phyloP scores from a whole-genome alignment of 2,329 filamentous ascomycete genomes.

The Xylaria sp. region DNA sequence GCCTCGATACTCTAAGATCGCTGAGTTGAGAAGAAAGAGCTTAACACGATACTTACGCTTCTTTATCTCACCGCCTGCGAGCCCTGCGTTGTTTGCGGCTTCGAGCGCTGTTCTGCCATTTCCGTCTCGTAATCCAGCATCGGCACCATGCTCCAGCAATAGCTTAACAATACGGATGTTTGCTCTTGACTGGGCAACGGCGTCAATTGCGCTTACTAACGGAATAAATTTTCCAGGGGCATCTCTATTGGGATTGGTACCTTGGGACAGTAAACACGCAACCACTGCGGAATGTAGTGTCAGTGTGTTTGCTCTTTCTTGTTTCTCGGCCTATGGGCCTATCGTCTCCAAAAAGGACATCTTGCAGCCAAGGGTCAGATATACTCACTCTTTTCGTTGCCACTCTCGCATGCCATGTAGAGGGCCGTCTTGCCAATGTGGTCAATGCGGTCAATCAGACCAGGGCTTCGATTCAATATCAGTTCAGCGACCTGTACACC shows the following conservation, averaged over 20 bases:
- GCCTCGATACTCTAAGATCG: neutral
- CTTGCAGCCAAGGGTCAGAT: neutral
- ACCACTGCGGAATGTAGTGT: constrained; percentile 40
- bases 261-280: constrained; percentile 37
- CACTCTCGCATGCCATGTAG: constrained; percentile 48
- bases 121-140: constrained; percentile 40
- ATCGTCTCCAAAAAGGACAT: neutral
- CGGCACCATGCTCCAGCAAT: constrained; percentile 41
- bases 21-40: neutral
- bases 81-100: constrained; percentile 40
- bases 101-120: constrained; percentile 39
- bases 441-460: constrained; percentile 41
- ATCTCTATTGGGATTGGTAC: constrained; percentile 44
- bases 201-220: constrained; percentile 42
- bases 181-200: constrained; percentile 37
- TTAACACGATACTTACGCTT: neutral
- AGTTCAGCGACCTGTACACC: constrained; percentile 44
- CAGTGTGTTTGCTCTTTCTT: neutral
- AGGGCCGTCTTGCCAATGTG: constrained; percentile 47
- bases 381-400: constrained; percentile 43
- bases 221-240: constrained; percentile 38
- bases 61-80: constrained; percentile 40
- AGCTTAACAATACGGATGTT: constrained; percentile 44
- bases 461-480: constrained; percentile 40
- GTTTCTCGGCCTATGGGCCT: neutral